Percentiles rank a stretch among this genome's conserved stretches.
Conservation (phyloP, 805 yeast genomes). For the Ogataea glucozyma region DNA sequence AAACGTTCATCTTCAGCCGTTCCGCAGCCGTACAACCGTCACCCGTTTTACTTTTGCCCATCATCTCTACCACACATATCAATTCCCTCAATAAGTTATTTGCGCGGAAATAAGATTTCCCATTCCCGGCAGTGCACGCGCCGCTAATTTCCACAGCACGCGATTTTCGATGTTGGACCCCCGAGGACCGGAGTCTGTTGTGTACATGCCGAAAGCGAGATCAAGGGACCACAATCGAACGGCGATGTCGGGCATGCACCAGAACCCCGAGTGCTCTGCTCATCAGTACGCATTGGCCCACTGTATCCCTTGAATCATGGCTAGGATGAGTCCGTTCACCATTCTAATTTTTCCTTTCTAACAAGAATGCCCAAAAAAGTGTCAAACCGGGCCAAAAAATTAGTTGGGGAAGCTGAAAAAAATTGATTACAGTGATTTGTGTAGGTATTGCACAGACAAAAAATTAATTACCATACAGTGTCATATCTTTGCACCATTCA, state of each 20-base stretch:
- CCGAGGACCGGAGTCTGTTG: neutral
- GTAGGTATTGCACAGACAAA: too few species aligned
- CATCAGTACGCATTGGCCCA: too few species aligned
- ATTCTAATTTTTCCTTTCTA: too few species aligned
- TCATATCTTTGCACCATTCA: neutral
- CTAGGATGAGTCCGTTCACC: too few species aligned
- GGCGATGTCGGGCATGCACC: neutral
- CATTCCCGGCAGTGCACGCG: conserved; percentile 6
- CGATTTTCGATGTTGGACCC: neutral
- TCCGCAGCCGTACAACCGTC: too few species aligned
- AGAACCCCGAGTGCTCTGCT: neutral
- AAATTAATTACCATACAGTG: neutral
- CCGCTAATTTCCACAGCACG: neutral
- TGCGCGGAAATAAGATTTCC: conserved; percentile 3
- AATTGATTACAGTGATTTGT: too few species aligned
- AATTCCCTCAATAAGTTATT: neutral
- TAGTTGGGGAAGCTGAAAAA: conserved; percentile 1
- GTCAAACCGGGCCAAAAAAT: conserved; percentile 6
- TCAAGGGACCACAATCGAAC: neutral
- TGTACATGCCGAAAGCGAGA: neutral
- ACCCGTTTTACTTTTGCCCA: too few species aligned
- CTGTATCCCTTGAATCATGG: too few species aligned
- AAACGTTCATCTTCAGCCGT: too few species aligned
- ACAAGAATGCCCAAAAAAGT: neutral
- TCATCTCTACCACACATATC: too few species aligned